Evolutionary conservation across 495 filamentous ascomycete genomes (phyloP).

Genomic region (Neurospora hispaniola): DNA sequence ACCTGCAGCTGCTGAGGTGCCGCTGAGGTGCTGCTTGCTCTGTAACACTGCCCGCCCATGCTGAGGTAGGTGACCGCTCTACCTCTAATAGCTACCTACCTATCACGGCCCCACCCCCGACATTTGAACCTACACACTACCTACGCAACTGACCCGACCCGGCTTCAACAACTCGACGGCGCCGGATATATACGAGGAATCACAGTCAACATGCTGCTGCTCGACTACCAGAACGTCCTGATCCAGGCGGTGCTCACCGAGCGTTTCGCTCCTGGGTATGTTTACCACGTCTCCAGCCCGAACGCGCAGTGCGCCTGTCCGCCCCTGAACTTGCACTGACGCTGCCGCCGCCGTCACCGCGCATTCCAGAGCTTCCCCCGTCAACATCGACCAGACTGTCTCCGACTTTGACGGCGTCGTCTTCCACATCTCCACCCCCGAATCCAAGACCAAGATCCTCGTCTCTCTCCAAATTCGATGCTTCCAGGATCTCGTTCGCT

Average conservation of each 20-base stretch:
- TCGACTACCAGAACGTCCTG: constrained; percentile 98
- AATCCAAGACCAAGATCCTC: constrained; percentile 82
- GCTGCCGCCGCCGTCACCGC: constrained; percentile 3
- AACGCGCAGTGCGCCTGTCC: constrained; percentile 2
- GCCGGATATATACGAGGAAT: background rate
- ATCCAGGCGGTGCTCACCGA: constrained; percentile 93
- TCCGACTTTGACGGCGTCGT: constrained; percentile 97
- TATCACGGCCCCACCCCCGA: background rate
- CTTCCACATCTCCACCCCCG: constrained; percentile 94
- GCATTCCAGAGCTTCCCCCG: constrained; percentile 57
- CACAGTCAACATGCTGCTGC: constrained; percentile 67
- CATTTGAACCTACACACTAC: constrained; percentile 3
- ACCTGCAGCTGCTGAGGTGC: background rate
- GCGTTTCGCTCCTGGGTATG: constrained; percentile 72
- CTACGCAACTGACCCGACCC: background rate
- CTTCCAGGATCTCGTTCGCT: constrained; percentile 80
- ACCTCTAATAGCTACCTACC: background rate
- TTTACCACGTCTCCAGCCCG: constrained; percentile 3
- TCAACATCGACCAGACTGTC: constrained; percentile 89
- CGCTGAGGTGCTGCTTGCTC: background rate
- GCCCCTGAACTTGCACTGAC: constrained; percentile 2
- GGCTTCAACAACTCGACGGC: constrained; percentile 1
- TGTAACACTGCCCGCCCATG: background rate
- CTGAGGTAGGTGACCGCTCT: background rate
- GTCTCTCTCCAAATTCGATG: constrained; percentile 91